Percentiles rank a stretch among this genome's conserved stretches.
Conservation (phyloP, 768 basidiomycete species). For the Amanita jacksonii region DNA sequence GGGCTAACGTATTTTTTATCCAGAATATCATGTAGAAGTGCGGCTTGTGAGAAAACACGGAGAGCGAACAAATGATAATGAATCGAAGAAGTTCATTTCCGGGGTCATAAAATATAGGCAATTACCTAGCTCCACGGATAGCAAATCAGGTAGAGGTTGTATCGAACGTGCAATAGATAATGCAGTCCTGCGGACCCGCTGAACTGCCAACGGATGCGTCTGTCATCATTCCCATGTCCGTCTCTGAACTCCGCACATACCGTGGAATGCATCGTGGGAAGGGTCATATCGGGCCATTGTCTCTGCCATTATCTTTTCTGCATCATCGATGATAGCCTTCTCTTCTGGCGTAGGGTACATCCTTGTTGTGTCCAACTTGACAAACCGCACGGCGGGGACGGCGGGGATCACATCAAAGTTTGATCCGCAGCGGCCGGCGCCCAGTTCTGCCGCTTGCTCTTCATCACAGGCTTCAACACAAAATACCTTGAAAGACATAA, state of each 20-base stretch:
- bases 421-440: constrained; percentile 1
- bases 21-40: constrained; percentile 82
- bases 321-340: constrained; percentile 40
- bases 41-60: constrained; percentile 39
- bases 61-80: too few species aligned
- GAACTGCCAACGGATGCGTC: constrained; percentile 36
- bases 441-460: neutral
- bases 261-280: constrained; percentile 74
- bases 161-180: constrained; percentile 51
- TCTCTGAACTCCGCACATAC: constrained; percentile 28
- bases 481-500: neutral
- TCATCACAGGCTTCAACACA: neutral
- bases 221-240: constrained; percentile 2
- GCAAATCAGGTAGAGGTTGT: constrained; percentile 47
- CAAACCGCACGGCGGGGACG: too few species aligned
- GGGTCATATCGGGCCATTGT: constrained; percentile 74
- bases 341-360: constrained; percentile 51
- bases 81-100: too few species aligned
- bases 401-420: too few species aligned
- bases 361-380: too few species aligned
- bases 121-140: constrained; percentile 68
- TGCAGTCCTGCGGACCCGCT: constrained; percentile 75
- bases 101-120: too few species aligned
- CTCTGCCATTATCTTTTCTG: constrained; percentile 61
- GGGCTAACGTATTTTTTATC: constrained; percentile 76